A percentile compares a stretch with the other conserved stretches of the same genome.
Evolutionary conservation across 306 rosid genomes (phyloP).

Genomic region (Boehmeria nivea): DNA sequence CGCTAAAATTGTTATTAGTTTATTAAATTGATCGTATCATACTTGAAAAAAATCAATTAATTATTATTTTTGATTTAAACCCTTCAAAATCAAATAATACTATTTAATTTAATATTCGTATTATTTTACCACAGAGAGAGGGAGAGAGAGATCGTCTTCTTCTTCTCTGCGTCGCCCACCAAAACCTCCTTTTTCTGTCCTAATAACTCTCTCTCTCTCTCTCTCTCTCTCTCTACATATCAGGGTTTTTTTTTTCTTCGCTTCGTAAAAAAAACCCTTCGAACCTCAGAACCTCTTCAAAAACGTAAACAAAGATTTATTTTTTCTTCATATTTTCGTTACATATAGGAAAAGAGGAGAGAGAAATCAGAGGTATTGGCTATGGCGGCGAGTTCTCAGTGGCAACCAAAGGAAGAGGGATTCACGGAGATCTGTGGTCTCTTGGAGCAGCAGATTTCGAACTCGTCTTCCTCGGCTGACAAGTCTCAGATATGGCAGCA

Average conservation of each 20-base stretch:
- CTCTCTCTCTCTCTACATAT: neutral
- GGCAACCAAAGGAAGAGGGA: constrained; percentile 95
- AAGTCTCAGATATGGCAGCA: constrained; percentile 99
- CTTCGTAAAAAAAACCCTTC: neutral
- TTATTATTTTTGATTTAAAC: too few relatives aligned
- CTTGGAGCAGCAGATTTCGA: constrained; percentile 95
- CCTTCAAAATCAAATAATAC: too few relatives aligned
- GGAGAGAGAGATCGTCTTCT: constrained; percentile 15
- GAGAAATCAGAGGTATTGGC: neutral
- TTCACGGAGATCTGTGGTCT: constrained; percentile 88
- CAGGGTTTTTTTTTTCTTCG: neutral
- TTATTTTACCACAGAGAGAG: neutral
- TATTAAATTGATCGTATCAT: too few relatives aligned
- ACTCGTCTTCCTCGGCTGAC: constrained; percentile 65
- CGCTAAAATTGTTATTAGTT: too few relatives aligned
- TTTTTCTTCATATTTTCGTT: too few relatives aligned
- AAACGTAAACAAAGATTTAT: neutral
- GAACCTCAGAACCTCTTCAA: too few relatives aligned
- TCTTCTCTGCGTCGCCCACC: constrained; percentile 15
- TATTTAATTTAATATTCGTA: too few relatives aligned
- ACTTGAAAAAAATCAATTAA: too few relatives aligned
- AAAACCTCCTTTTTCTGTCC: constrained; percentile 14
- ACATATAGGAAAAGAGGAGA: neutral
- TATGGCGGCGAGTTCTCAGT: constrained; percentile 66
- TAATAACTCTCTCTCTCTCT: constrained; percentile 6